phyloP scores from a whole-genome alignment of 2,329 filamentous ascomycete species.

The Anisogramma anomala region DNA sequence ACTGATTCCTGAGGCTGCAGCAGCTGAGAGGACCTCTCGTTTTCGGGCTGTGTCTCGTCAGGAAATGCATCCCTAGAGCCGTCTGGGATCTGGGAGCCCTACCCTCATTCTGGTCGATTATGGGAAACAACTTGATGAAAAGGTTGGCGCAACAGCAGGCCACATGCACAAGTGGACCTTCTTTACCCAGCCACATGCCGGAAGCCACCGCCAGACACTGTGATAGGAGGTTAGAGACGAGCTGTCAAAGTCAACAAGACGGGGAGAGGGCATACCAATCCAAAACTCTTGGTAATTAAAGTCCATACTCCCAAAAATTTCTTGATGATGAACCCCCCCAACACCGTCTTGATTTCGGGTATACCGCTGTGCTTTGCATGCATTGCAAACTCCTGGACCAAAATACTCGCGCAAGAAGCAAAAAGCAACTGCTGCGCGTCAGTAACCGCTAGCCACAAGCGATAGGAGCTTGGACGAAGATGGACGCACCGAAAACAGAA shows the following conservation, averaged over 20 bases:
- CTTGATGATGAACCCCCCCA: slow-evolving; percentile 87
- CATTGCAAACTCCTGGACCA: slow-evolving; percentile 74
- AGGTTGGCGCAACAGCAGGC: slow-evolving; percentile 93
- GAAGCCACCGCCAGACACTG: slow-evolving; percentile 84
- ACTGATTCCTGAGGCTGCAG: slow-evolving; percentile 83
- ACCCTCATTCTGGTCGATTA: slow-evolving; percentile 81
- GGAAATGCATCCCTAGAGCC: background rate
- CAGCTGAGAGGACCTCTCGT: slow-evolving; percentile 83
- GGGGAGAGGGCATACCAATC: slow-evolving; percentile 45
- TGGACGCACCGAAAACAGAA: slow-evolving; percentile 62
- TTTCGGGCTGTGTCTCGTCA: slow-evolving; percentile 57
- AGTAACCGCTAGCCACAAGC: slow-evolving; percentile 6
- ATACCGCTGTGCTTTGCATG: slow-evolving; percentile 94
- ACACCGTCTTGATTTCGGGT: slow-evolving; percentile 90
- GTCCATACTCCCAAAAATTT: slow-evolving; percentile 84
- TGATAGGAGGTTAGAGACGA: slow-evolving; percentile 12
- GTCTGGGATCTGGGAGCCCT: slow-evolving; percentile 13
- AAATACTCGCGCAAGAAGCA: slow-evolving; percentile 61
- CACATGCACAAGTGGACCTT: slow-evolving; percentile 89
- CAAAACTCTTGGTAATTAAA: slow-evolving; percentile 76
- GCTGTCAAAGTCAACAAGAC: background rate
- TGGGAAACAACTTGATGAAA: slow-evolving; percentile 78
- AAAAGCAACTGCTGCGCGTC: slow-evolving; percentile 51
- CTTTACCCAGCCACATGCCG: slow-evolving; percentile 93
- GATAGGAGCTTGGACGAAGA: no score